These are phyloP conservation scores for Stagonosporopsis chrysanthemi DNA, from an alignment of 2,329 filamentous ascomycete genomes.

Conservation along the genomic window DNA sequence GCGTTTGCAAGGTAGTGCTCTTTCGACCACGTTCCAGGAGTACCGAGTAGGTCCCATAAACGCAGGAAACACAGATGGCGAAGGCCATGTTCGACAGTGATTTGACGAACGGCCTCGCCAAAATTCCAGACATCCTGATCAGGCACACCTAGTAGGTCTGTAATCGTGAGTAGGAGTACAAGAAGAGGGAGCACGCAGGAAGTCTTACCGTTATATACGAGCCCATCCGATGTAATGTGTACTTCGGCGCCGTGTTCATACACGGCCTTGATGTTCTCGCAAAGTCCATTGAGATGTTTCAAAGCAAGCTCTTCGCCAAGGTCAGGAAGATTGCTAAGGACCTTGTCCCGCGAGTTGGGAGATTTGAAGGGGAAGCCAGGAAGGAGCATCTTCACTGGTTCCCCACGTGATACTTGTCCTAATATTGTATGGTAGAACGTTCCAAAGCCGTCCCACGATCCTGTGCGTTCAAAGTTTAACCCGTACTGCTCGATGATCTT, in stretches of 20 bases:
- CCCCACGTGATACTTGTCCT: constrained; percentile 27
- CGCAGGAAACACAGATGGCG: constrained; percentile 31
- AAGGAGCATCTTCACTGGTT: constrained; percentile 47
- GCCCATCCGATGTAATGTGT: constrained; percentile 54
- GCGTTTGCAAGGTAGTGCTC: constrained; percentile 36
- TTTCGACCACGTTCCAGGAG: constrained; percentile 27
- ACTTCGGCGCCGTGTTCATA: constrained; percentile 53
- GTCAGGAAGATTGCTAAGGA: constrained; percentile 58
- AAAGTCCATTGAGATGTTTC: constrained; percentile 53
- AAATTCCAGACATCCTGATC: constrained; percentile 55
- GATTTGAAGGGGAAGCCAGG: constrained; percentile 71
- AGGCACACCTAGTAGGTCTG: constrained; percentile 53
- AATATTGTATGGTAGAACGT: constrained; percentile 31
- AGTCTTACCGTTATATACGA: constrained; percentile 50
- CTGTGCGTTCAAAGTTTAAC: constrained; percentile 35
- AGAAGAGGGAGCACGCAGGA: too few relatives aligned
- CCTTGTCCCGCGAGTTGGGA: constrained; percentile 63
- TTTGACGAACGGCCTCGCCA: constrained; percentile 29
- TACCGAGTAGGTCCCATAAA: constrained; percentile 29
- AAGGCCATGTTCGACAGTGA: constrained; percentile 25
- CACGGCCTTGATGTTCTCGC: constrained; percentile 49
- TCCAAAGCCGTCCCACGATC: constrained; percentile 33
- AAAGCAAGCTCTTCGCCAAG: constrained; percentile 55
- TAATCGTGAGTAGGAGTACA: background rate
- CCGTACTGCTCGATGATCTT: constrained; percentile 34